Evolutionary conservation across 1,139 yeast species (phyloP).

Genomic region (Candida neerlandica): DNA sequence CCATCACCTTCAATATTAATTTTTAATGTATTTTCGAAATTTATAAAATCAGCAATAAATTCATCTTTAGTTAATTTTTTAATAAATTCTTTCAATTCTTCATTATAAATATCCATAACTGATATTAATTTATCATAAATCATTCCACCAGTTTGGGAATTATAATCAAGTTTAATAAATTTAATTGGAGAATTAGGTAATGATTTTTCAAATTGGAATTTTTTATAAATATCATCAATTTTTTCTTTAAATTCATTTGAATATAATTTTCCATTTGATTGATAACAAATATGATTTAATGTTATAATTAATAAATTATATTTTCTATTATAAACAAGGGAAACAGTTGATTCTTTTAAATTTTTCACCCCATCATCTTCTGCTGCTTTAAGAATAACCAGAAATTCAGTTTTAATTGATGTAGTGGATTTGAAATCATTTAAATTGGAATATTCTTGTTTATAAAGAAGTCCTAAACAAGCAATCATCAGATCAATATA

Average conservation of each 20-base stretch:
- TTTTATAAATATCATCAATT: constrained; percentile 20
- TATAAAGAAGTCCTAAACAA: constrained; percentile 32
- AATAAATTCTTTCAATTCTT: constrained; percentile 25
- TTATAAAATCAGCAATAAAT: constrained; percentile 34
- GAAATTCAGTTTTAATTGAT: constrained; percentile 24
- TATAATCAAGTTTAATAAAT: constrained; percentile 22
- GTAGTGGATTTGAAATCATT: constrained; percentile 27
- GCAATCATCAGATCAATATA: constrained; percentile 47
- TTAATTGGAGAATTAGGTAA: constrained; percentile 11
- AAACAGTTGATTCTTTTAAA: constrained; percentile 16
- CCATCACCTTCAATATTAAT: constrained; percentile 17
- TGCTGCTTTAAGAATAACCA: constrained; percentile 9
- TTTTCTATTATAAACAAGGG: constrained; percentile 15
- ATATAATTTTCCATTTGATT: constrained; percentile 13
- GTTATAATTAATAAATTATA: constrained; percentile 25
- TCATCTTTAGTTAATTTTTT: constrained; percentile 28
- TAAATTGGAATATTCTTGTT: constrained; percentile 37
- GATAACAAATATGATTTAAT: constrained; percentile 21
- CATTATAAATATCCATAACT: constrained; percentile 21
- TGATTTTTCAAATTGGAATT: constrained; percentile 20
- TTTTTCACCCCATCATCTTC: constrained; percentile 10
- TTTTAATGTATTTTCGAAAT: constrained; percentile 24
- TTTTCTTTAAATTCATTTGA: constrained; percentile 14
- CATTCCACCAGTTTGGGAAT: constrained; percentile 27
- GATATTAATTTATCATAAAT: constrained; percentile 29